Base-by-base conservation (phyloP, 2,329 filamentous ascomycete genomes). In the Penicillium sp. region DNA sequence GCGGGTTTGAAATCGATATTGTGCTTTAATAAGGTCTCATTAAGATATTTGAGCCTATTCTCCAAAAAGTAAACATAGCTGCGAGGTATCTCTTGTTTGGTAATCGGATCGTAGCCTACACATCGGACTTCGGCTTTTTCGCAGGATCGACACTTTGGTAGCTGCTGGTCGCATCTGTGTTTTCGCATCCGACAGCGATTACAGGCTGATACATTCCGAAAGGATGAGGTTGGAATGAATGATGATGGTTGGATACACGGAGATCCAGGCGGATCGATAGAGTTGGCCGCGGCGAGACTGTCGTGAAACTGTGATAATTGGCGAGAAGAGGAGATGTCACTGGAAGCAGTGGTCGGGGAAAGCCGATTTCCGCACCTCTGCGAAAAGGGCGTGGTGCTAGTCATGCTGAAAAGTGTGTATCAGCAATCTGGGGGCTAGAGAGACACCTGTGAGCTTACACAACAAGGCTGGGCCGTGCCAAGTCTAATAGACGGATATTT, bases 61-160 rank as follows among this genome's bases (percentile, higher is more conserved):
- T 95, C 90, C 50, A 95, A 84, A 68, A 92, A 94, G 69, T 87
- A 92, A 39, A 95, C 89, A 75, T 94, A 95, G 70, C 80, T 83
- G 73, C 89, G 81, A 34, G 90, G 90, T 50, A 95, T 92, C 73
- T 94, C 89, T 68, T 88, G 85, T 78, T 94, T 94, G n/a, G 89
- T 93, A 68, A 94, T 92, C 39, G 90, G 90, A 68, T 95, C 90
- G 70, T 94, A 95, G 54, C 90, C 90, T 30, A 94, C 89, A 70
- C 91, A 95, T 59, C 87, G 85, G 30, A 91, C 87, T 52, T 81
- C 80, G n/a, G 88, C 90, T 76, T 94, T 94, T 68, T 89, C 89
- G 75, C 90, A 95, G 61, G 88, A 89, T 17, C 87, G 85, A 71
- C 90, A 95, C 66, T 87, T 89, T 7, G 90, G 90, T 56, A 95